Evolutionary conservation across 306 rosid species (phyloP), one percentile per base, ranked within the genome.

Genomic region (Dalbergia cultrata): DNA sequence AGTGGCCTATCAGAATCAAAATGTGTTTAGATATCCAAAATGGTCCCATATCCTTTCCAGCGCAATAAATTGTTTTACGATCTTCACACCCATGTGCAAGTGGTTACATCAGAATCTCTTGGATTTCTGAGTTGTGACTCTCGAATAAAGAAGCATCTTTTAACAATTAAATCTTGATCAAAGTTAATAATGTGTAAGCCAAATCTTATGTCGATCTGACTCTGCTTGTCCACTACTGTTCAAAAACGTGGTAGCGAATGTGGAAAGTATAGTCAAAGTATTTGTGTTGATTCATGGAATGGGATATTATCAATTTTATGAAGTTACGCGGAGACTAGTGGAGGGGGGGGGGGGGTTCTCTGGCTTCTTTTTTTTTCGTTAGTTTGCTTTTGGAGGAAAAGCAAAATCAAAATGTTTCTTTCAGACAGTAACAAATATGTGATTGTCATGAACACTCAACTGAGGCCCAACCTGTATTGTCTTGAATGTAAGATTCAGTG

Each of bases 61-160:
- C 74, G 53, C 0, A 62, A 19, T 39, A 44, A 58, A 76, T 62
- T 57, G 73, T 44, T 56, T 6, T 57, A 76, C 26, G 54, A 82
- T 84, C 73, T 83, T 79, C 59, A 75, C 33, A 44, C 47, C 47
- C 62, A 64, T 57, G 79, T 37, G 81, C 79, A 81, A 84, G 79
- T 81, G 71, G 86, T 16, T 17, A 33, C 82, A 84, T 85, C 52
- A 73, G 72, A 77, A 85, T 76, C 81, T 73, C 47, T 58, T 49
- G 50, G 71, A 26, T 26, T 18, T 67, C 3, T 3, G 18, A 22
- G 34, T 74, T 53, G 80, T 68, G 80, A 76, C 62, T 83, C 63
- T 19, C 72, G 45, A 69, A 34, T 43, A 86, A 83, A 85, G 87
- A 39, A 82, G 18, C 41, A 17, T 68, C 11, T 52, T 59, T 59